A percentile compares a stretch with the other conserved stretches of the same genome.
Conservation (phyloP, 495 filamentous ascomycete genomes). For the Neurospora intermedia region DNA sequence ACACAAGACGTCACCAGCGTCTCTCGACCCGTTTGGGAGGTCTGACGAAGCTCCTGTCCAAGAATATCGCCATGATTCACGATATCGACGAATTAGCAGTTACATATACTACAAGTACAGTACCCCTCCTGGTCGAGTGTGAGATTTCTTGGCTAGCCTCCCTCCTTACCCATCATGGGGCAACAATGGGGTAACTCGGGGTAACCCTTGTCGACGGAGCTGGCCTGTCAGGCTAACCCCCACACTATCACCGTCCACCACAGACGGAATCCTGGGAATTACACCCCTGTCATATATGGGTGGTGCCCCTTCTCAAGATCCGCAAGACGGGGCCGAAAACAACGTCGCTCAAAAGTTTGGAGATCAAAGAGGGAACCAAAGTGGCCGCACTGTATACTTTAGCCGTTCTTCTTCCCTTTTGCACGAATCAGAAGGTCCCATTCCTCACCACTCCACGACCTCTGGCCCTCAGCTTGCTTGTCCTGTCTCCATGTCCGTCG, state of each 20-base stretch:
- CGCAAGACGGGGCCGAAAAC: not conserved
- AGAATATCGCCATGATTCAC: not conserved
- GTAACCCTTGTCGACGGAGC: slow-evolving; percentile 4
- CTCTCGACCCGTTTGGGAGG: not conserved
- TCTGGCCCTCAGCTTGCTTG: slow-evolving; percentile 13
- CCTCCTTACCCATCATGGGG: slow-evolving; percentile 2
- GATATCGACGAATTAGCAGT: not conserved
- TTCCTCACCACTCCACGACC: slow-evolving; percentile 1
- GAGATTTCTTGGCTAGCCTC: slow-evolving; percentile 5
- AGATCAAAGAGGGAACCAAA: not conserved
- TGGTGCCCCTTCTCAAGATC: slow-evolving; percentile 13
- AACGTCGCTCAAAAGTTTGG: not conserved
- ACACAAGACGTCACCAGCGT: not conserved
- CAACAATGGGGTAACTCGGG: not conserved
- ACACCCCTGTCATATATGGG: slow-evolving; percentile 8
- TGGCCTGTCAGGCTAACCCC: slow-evolving; percentile 22
- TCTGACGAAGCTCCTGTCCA: slow-evolving; percentile 1
- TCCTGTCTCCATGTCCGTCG: slow-evolving; percentile 7
- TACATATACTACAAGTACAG: slow-evolving; percentile 5
- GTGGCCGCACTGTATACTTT: slow-evolving; percentile 21
- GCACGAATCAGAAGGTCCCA: slow-evolving; percentile 9
- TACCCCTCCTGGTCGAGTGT: slow-evolving; percentile 8
- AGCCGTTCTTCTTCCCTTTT: slow-evolving; percentile 1
- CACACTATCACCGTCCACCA: slow-evolving; percentile 21
- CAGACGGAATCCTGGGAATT: slow-evolving; percentile 12